Base-by-base conservation (phyloP, 2,329 filamentous ascomycete genomes). In the Verticillium nubilum region DNA sequence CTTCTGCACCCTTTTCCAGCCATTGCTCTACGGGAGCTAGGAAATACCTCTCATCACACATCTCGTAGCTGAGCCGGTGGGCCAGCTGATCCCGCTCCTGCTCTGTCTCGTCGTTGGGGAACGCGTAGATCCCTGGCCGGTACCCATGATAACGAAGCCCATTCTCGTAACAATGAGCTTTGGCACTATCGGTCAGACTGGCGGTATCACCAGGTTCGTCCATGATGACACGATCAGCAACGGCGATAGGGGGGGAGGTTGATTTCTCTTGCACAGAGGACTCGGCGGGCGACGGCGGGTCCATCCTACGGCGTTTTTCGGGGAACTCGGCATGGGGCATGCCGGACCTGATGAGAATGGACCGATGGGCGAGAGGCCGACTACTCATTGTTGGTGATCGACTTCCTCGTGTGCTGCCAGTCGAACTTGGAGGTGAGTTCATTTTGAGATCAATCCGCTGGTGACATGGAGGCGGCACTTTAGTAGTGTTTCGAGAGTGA, bases 61-160 rank as follows among this genome's bases (percentile, higher is more conserved):
- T 58, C 7, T 75, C 70, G 3, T 76, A 62, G 2, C 74, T 75
- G 62, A 78, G 65, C 31, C 72, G 65, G 59, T 78, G 75, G 60
- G 77, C 76, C 23, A 78, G 66, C 37, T 76, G 73, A 54, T 78
- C 76, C 23, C 75, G 70, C 31, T 73, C 69, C 57, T 78, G 76
- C 59, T 78, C 76, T 2, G 69, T 69, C 56, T 76, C 73, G 61
- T 78, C 76, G 58, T 78, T 78, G 26, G 76, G 76, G 54, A 78
- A 78, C 4, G 72, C 68, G 55, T 78, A 78, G 64, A 74, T 68
- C 10, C 76, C 75, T 4, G 73, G 73, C 42, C 75, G 74, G 54
- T 76, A 76, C 15, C 73, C 74, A 59, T 77, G 74, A 56, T 77
- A 77, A 1, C 74, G 68, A 26, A 76, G 62, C 33, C 73, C 71